phyloP scores from a whole-genome alignment of 2,329 filamentous ascomycete genomes.

The Thelonectria discophora region DNA sequence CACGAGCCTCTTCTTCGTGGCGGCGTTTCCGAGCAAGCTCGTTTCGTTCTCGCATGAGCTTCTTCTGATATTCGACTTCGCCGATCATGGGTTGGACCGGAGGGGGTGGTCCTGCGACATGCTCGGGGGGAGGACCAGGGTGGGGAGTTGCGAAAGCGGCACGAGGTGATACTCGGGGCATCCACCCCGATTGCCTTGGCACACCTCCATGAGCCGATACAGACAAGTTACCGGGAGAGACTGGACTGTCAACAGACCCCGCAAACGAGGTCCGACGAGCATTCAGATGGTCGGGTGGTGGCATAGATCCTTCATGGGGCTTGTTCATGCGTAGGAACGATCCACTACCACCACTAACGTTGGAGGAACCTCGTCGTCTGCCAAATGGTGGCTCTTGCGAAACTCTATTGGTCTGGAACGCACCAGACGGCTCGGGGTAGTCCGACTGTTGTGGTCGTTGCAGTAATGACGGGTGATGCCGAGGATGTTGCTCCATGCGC shows the following conservation, averaged over 20 bases:
- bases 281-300: constrained; percentile 54
- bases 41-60: constrained; percentile 75
- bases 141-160: constrained; percentile 53
- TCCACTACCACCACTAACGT: constrained; percentile 87
- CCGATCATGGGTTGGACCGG: constrained; percentile 54
- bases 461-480: constrained; percentile 81
- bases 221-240: constrained; percentile 52
- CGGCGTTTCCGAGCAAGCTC: constrained; percentile 75
- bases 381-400: constrained; percentile 73
- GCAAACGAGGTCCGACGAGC: constrained; percentile 60
- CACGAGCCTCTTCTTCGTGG: constrained; percentile 73
- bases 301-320: constrained; percentile 52
- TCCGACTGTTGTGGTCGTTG: constrained; percentile 75
- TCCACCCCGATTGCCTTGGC: constrained; percentile 39
- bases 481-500: constrained; percentile 71
- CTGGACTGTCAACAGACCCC: constrained; percentile 60
- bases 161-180: constrained; percentile 54
- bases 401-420: constrained; percentile 82
- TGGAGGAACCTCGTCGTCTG: constrained; percentile 86
- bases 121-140: constrained; percentile 39
- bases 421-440: constrained; percentile 81
- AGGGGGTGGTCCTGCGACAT: constrained; percentile 45
- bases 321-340: constrained; percentile 65
- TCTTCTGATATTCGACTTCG: constrained; percentile 72
- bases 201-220: constrained; percentile 39